Base-by-base conservation (phyloP, 2,329 filamentous ascomycete species). In the Calonectria fujianensis region DNA sequence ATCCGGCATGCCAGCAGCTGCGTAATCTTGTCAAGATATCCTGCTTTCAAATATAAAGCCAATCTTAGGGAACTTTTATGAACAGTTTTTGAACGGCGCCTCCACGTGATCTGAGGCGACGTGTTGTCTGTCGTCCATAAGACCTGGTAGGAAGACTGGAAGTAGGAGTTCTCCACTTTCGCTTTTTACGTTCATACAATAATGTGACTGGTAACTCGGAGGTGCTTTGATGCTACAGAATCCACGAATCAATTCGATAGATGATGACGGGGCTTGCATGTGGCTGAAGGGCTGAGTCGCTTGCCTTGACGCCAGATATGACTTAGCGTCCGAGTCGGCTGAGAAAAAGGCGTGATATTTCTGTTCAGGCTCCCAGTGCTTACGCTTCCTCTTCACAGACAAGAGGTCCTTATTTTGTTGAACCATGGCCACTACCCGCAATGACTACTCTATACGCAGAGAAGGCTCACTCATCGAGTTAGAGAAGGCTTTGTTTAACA, bases 381-480 rank as follows among this genome's bases (percentile, higher is more conserved):
- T 45, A 4, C n/a, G n/a, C 1, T 35, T 18, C 24, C 20, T n/a
- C 52, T 4, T 35, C 35, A 59, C 48, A 37, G 39, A 31, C 31
- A 32, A 32, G 48, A 45, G 18, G 13, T 9, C 39, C 8, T 18
- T 20, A 45, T 8, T 45, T 45, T 45, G 18, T 45, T 20, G 18
- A 18, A 45, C 39, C 18, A 45, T 45, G 39, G 3, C 18, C 20
- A 7, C 18, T 45, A 20, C 39, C 16, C 16, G 39, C 20, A 7
- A 45, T 20, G 51, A 39, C 61, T 50, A 66, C 39, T 24, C 11
- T 67, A 13, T 39, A 61, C 41, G 51, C 2, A 8, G 32, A 59
- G 51, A 72, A 27, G n/a, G 59, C 7, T 35, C 63, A 8, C 63
- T 72, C 11, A 52, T 67, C 20, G n/a, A 65, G 61, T 41, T 70